These are phyloP conservation scores for Myxozyma sirexii DNA, from an alignment of 805 yeast genomes.

Conservation along the genomic window DNA sequence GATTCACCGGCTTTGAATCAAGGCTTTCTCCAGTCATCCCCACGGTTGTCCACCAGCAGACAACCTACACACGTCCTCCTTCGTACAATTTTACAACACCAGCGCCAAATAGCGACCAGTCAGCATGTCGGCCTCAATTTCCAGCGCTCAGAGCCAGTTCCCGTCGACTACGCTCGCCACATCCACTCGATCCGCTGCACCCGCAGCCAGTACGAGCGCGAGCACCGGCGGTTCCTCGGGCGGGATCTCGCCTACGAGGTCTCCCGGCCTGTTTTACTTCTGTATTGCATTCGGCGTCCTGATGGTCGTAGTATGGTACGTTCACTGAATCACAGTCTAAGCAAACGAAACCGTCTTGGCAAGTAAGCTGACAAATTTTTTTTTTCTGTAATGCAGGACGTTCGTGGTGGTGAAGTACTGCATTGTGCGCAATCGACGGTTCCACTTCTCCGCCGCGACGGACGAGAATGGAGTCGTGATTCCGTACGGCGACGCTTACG, in stretches of 20 bases:
- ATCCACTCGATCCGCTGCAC: neutral
- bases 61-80: too few relatives aligned
- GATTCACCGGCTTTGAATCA: too few relatives aligned
- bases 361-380: neutral
- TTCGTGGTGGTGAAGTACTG: conserved; percentile 43
- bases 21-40: too few relatives aligned
- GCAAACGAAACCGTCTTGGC: neutral
- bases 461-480: conserved; percentile 3
- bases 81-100: too few relatives aligned
- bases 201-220: conserved; percentile 17
- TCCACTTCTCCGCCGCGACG: conserved; percentile 17
- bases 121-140: too few relatives aligned
- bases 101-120: too few relatives aligned
- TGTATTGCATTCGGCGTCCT: conserved; percentile 45
- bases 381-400: conserved; percentile 26
- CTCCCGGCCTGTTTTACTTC: conserved; percentile 43
- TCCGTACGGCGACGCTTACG: conserved; percentile 10
- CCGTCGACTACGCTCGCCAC: neutral
- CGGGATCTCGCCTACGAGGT: conserved; percentile 16
- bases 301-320: conserved; percentile 42
- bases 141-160: too few relatives aligned
- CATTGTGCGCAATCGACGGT: conserved; percentile 37
- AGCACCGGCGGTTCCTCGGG: neutral
- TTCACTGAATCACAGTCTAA: neutral
- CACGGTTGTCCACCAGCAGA: too few relatives aligned